phyloP scores from a whole-genome alignment of 768 basidiomycete genomes.

The Kwoniella dendrophila region DNA sequence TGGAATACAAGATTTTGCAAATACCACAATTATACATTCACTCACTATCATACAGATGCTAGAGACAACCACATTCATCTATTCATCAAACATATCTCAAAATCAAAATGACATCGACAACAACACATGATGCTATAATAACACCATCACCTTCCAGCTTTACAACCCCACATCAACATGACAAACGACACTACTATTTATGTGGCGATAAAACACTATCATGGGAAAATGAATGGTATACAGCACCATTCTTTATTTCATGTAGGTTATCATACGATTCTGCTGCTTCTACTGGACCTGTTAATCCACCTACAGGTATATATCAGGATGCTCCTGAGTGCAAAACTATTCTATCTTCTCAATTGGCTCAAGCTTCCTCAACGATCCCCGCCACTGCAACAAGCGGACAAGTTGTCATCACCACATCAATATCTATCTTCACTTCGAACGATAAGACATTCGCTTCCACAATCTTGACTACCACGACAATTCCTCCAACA shows the following conservation, averaged over 20 bases:
- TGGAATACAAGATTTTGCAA: too few relatives aligned
- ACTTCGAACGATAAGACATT: constrained; percentile 6
- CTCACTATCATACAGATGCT: too few relatives aligned
- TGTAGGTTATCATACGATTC: constrained; percentile 30
- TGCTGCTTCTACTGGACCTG: constrained; percentile 35
- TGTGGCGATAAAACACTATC: constrained; percentile 29
- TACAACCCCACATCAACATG: background rate
- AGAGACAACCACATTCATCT: too few relatives aligned
- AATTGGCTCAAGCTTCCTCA: background rate
- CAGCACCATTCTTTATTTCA: constrained; percentile 33
- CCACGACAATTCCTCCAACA: constrained; percentile 1
- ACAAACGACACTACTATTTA: constrained; percentile 31
- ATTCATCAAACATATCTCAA: too few relatives aligned
- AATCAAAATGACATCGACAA: constrained; percentile 1
- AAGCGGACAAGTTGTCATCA: background rate
- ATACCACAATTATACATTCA: too few relatives aligned
- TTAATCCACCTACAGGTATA: constrained; percentile 28
- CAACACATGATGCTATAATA: constrained; percentile 8
- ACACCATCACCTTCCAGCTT: background rate
- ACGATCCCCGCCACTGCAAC: background rate
- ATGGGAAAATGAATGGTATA: constrained; percentile 40
- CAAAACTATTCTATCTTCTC: constrained; percentile 6
- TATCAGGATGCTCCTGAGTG: constrained; percentile 23
- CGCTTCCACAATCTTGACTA: constrained; percentile 3
- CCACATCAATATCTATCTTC: background rate